Percentiles rank a stretch among this genome's conserved stretches.
phyloP scores from a whole-genome alignment of 768 basidiomycete genomes.

The Jaapia argillacea region DNA sequence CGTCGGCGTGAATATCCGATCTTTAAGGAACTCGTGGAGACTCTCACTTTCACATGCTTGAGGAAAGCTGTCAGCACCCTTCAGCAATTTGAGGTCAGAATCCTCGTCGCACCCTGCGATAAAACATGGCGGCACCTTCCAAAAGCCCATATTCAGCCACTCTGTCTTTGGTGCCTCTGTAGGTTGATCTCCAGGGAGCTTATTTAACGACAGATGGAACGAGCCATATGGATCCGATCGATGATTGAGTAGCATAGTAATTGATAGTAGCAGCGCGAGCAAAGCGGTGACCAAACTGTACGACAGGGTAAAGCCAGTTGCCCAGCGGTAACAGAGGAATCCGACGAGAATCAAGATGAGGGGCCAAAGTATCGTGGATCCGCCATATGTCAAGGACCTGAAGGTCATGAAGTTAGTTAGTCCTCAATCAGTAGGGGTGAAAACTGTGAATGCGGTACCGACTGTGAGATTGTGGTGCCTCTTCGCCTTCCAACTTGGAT shows the following conservation, averaged over 20 bases:
- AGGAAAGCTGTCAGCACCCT: slow-evolving; percentile 43
- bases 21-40: neutral
- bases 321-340: too few relatives aligned
- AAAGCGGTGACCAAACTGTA: too few relatives aligned
- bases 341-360: neutral
- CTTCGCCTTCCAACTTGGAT: neutral
- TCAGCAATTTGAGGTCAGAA: too few relatives aligned
- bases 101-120: too few relatives aligned
- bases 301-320: too few relatives aligned
- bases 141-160: slow-evolving; percentile 67
- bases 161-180: slow-evolving; percentile 35
- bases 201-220: slow-evolving; percentile 47
- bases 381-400: too few relatives aligned
- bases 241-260: too few relatives aligned
- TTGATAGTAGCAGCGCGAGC: too few relatives aligned
- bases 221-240: slow-evolving; percentile 42
- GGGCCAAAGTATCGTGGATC: neutral
- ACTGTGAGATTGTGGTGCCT: neutral
- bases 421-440: too few relatives aligned
- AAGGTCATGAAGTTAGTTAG: too few relatives aligned
- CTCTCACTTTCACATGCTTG: slow-evolving; percentile 47
- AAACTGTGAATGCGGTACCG: neutral
- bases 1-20: neutral
- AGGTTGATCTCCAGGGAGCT: slow-evolving; percentile 23
- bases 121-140: too few relatives aligned